Base-by-base conservation (phyloP, 1,139 yeast genomes). In the Pichia sp. region DNA sequence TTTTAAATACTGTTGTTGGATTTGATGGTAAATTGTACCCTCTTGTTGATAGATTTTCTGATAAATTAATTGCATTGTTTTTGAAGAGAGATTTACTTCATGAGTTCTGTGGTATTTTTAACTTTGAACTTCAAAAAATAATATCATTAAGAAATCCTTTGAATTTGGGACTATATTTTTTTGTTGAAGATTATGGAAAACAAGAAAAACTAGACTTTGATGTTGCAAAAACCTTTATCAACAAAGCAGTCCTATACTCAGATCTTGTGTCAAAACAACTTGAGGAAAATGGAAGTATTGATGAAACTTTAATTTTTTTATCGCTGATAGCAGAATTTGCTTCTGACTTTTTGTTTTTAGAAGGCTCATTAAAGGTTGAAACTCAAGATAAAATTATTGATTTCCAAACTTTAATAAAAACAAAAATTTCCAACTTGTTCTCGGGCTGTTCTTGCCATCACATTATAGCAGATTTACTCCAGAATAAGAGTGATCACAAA, bases 241-340 rank as follows among this genome's bases (percentile, higher is more conserved):
- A 47, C 10, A 41, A 25, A 25, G 45, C 47, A 2, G 20, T 25
- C 3, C 40, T 46, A 10, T 37, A 39, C 10, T 24, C 35, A 10
- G 20, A 29, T 6, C n/a, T 46, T 2, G 2, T 5, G 6, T 8
- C 6, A 27, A 23, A 3, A 12, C 16, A 12, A 20, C 12, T 12
- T 16, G 5, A 9, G 12, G 10, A 34, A 4, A 16, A n/a, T 11
- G n/a, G 28, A 9, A 16, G 2, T 6, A 6, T 29, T 10, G 35
- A 20, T 10, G n/a, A 27, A 5, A 35, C 34, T 30, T 24, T 51
- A 1, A 25, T 53, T 56, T 58, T 51, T 30, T 42, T 70, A n/a
- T 59, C 66, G 2, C 42, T 69, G 30, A 34, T 65, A 8, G 54
- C 63, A 6, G 75, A 71, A 49, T 47, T 67, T 11, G 64, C 65